Base-by-base conservation (phyloP, 352 stramenopile genomes). In the Phytophthora ohioensis region DNA sequence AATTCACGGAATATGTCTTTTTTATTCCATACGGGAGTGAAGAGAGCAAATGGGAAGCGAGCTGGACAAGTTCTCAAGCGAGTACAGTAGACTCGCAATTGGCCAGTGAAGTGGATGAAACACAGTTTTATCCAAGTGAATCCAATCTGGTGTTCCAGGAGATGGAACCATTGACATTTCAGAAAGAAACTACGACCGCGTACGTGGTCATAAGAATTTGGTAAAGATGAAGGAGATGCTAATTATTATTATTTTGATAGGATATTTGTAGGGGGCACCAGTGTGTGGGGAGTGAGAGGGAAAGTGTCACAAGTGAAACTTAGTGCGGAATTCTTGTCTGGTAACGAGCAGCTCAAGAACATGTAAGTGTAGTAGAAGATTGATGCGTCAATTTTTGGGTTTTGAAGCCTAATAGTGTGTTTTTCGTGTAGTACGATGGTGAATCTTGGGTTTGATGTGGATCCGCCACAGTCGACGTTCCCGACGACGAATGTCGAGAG, bases 1-100 rank as follows among this genome's bases (percentile, higher is more conserved):
- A 85, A 36, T 90, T 81, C 57, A 78, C 67, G 4, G 42, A 67
- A 30, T 89, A 89, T 54, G 78, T 74, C 2, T 90, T 91, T 39
- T 71, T 89, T 41, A 79, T 91, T 46, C 80, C 84, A 12, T 87
- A 87, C 56, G 82, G 80, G 21, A 48, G 8, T 11, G 72, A 62
- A 17, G 55, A 80, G 68, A 87, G 78, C 62, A 78, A 79, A 27
- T 86, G 65, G 55, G 80, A 90, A 42, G 55, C 53, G 27, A 87
- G 72, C 34, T 88, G 80, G 82, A 82, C 53, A 10, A 72, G 54
- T 12, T 75, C 80, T 27, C 64, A 85, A 34, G 64, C 61, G 2
- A 74, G 47, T 42, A 71, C 57, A 10, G 69, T 78, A 21, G 52
- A 64, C 41, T 53, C 36, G 1, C 65, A 70, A n/a, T 52, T 74